These are phyloP conservation scores for Allantophomopsis cytisporea DNA, from an alignment of 2,329 filamentous ascomycete species.

Conservation along the genomic window DNA sequence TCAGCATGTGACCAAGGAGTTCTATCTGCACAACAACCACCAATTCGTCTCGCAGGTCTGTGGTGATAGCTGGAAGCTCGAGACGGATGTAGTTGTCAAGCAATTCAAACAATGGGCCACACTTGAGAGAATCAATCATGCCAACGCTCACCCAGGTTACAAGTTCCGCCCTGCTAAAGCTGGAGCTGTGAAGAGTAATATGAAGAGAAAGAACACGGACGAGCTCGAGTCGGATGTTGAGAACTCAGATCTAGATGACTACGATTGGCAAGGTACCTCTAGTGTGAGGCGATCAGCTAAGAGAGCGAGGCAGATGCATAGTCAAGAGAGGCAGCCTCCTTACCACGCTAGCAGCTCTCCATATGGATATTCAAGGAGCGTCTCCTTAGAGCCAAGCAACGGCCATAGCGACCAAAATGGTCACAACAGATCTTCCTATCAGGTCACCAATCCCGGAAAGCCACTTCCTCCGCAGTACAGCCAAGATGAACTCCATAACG, in stretches of 20 bases:
- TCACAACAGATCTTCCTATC: constrained; percentile 33
- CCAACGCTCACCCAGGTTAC: constrained; percentile 75
- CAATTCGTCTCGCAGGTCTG: constrained; percentile 84
- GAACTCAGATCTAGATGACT: constrained; percentile 30
- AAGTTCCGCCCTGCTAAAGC: constrained; percentile 83
- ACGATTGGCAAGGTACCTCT: constrained; percentile 23
- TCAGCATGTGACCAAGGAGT: constrained; percentile 72
- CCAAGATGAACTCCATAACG: constrained; percentile 24
- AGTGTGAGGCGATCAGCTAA: constrained; percentile 2
- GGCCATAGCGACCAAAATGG: no score
- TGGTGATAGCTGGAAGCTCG: constrained; percentile 74
- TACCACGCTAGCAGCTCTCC: constrained; percentile 16
- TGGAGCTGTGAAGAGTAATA: constrained; percentile 21
- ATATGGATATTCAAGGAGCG: constrained; percentile 16
- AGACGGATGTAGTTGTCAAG: constrained; percentile 57
- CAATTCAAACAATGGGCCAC: constrained; percentile 69
- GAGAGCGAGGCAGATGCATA: constrained; percentile 7
- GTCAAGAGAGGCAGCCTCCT: constrained; percentile 7
- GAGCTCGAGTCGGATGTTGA: constrained; percentile 21
- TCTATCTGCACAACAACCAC: constrained; percentile 79
- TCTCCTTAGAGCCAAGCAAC: constrained; percentile 14
- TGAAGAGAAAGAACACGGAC: constrained; percentile 31
- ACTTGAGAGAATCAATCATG: constrained; percentile 74
- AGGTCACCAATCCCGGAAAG: constrained; percentile 33
- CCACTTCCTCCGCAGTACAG: constrained; percentile 30